A percentile compares a stretch with the other conserved stretches of the same genome.
These are phyloP conservation scores for Cladobotryum mycophilum DNA, from an alignment of 2,329 filamentous ascomycete species.

Conservation along the genomic window DNA sequence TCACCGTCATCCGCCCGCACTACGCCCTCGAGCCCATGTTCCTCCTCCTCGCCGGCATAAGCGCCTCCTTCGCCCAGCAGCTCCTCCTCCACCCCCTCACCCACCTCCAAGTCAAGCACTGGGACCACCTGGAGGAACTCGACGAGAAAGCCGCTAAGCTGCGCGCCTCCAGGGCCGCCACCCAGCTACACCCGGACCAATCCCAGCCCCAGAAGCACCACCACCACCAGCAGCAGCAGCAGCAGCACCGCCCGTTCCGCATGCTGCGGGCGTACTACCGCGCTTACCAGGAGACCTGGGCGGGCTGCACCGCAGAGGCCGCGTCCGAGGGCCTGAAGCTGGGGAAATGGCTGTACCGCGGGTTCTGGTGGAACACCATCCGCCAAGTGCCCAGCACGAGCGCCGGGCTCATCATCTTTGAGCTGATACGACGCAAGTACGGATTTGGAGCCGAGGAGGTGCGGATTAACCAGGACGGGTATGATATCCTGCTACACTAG, in stretches of 20 bases:
- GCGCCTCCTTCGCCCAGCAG: slow-evolving; percentile 64
- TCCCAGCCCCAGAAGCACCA: slow-evolving; percentile 28
- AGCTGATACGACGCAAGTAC: slow-evolving; percentile 68
- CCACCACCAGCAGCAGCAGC: no score
- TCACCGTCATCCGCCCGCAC: slow-evolving; percentile 60
- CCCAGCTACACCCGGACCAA: slow-evolving; percentile 11
- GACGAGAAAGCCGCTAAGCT: slow-evolving; percentile 53
- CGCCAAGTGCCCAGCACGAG: slow-evolving; percentile 71
- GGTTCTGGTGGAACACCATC: slow-evolving; percentile 67
- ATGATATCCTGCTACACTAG: slow-evolving; percentile 57
- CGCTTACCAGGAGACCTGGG: slow-evolving; percentile 63
- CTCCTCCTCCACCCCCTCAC: slow-evolving; percentile 64
- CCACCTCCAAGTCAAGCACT: slow-evolving; percentile 66
- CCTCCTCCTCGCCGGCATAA: slow-evolving; percentile 60
- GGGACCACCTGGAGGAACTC: slow-evolving; percentile 64
- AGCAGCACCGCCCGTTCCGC: slow-evolving; percentile 35
- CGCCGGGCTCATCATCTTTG: slow-evolving; percentile 72
- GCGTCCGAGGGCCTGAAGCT: slow-evolving; percentile 49
- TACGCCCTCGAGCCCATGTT: slow-evolving; percentile 71
- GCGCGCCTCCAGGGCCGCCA: slow-evolving; percentile 22
- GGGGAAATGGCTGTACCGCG: slow-evolving; percentile 60
- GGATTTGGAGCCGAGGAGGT: slow-evolving; percentile 56
- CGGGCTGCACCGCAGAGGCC: slow-evolving; percentile 54
- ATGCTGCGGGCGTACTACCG: slow-evolving; percentile 62
- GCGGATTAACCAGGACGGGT: slow-evolving; percentile 61